Evolutionary conservation across 148 eudicot species (phyloP).

Genomic region (Arctostaphylos glauca): DNA sequence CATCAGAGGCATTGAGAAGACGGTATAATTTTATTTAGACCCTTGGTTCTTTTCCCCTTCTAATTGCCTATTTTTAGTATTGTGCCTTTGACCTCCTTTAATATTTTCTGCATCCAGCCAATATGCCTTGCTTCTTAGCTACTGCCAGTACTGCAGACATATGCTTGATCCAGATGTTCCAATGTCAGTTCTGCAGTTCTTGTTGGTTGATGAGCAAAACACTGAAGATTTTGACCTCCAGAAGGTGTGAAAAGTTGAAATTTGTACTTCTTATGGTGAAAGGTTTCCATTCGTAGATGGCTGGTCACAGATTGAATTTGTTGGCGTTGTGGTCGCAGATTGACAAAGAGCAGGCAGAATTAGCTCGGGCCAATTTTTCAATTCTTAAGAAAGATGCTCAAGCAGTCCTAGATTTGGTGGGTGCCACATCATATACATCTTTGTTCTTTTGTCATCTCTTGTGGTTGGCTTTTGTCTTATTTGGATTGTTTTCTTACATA

Average conservation of each 20-base stretch:
- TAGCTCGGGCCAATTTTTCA: constrained; percentile 76
- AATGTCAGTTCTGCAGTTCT: constrained; percentile 63
- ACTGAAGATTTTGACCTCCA: constrained; percentile 75
- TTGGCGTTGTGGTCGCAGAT: constrained; percentile 42
- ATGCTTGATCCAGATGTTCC: constrained; percentile 95
- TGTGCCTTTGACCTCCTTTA: constrained; percentile 18
- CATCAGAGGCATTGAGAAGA: constrained; percentile 92
- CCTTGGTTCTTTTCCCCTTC: not conserved
- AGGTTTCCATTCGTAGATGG: constrained; percentile 7
- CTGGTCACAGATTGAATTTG: not conserved
- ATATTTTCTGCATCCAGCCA: constrained; percentile 54
- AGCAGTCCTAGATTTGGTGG: constrained; percentile 77
- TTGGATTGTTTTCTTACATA: not conserved
- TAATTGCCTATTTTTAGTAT: not conserved
- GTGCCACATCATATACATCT: constrained; percentile 16
- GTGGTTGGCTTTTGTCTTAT: not conserved
- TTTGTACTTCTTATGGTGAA: not conserved
- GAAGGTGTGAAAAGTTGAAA: constrained; percentile 50
- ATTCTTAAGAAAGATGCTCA: constrained; percentile 83
- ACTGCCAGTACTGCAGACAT: constrained; percentile 94
- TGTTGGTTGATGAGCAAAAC: constrained; percentile 66
- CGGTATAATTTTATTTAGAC: constrained; percentile 51
- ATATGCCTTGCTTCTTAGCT: constrained; percentile 85
- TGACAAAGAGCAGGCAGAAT: constrained; percentile 84
- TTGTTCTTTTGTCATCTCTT: not conserved